Evolutionary conservation across 2,329 filamentous ascomycete species (phyloP).

Genomic region (Neonectria magnoliae): DNA sequence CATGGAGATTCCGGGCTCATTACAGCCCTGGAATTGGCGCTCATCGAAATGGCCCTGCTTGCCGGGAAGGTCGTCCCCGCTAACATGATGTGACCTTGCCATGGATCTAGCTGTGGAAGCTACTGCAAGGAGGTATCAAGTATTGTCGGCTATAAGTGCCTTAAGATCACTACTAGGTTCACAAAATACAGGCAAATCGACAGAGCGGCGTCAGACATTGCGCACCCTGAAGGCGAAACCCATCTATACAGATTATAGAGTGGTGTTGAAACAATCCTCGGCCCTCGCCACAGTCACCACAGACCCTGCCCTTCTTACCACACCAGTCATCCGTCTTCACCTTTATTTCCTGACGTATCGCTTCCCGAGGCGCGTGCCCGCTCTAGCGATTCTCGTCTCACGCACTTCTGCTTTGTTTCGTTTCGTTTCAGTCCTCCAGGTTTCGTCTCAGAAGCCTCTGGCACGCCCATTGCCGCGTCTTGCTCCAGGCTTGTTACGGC

Average conservation of each 20-base stretch:
- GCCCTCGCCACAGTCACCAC: not conserved
- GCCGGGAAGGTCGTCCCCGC: not conserved
- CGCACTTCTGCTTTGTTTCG: constrained; percentile 11
- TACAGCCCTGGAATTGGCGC: not conserved
- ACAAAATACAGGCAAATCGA: not conserved
- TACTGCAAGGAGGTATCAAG: constrained; percentile 3
- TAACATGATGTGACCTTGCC: constrained; percentile 3
- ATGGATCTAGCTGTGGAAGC: not conserved
- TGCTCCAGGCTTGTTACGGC: not conserved
- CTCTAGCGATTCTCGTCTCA: constrained; percentile 1
- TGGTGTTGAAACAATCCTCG: not conserved
- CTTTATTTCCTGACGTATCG: not conserved
- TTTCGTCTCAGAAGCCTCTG: constrained; percentile 11
- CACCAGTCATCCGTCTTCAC: constrained; percentile 6
- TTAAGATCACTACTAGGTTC: not conserved
- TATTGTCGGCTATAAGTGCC: not conserved
- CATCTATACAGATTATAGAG: not conserved
- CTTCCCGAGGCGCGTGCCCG: constrained; percentile 4
- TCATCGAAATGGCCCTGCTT: not conserved
- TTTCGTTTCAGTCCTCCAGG: constrained; percentile 11
- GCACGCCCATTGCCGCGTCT: constrained; percentile 2
- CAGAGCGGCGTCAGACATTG: too few relatives aligned
- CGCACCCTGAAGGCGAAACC: too few relatives aligned
- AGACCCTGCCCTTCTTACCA: constrained; percentile 9
- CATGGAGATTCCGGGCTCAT: not conserved